Evolutionary conservation across 106 monocot genomes (phyloP), one percentile per base, ranked within the genome.

Genomic region (Chionographis japonica): DNA sequence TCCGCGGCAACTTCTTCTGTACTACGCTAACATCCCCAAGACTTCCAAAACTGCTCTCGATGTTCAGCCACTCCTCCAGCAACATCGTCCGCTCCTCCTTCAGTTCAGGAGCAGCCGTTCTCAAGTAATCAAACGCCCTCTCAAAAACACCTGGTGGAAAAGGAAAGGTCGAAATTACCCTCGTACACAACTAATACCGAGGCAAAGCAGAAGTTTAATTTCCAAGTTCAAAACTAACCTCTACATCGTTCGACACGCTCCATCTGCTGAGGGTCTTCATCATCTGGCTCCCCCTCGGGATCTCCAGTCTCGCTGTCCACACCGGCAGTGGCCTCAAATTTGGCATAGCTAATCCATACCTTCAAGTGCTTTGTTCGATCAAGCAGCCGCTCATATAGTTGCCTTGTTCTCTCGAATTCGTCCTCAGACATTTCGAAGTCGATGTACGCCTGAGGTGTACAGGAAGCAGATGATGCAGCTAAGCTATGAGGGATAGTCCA

Each of bases 41-140:
- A 40, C 52, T 75, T 12, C 73, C 82, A 61, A 97, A 92, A 53
- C 74, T 70, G 54, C 58, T 74, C 63, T 97, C 92, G 60, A 86
- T 69, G 52, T 84, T 86, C 41, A 92, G 73, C 95, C 95, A 97
- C 58, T 97, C 95, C 38, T 97, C 95, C 72, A 97, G 62, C 52
- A 92, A 86, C 95, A 97, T 97, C 6, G 89, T 86, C 71, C 89
- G 86, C 52, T 97, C 95, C 77, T 97, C 95, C 75, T 92, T 92
- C 54, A 97, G 51, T 50, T 97, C 95, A 27, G 95, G 95, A 13
- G 81, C 89, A 75, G 75, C 66, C 2, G 84, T 92, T 84, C 89
- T 84, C 37, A 80, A 92, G 67, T 97, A 83, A 27, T 97, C 89
- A 68, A 92, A 97, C 35, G 92, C 92, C 69, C 86, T 89, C 58